Percentiles rank a stretch among this genome's conserved stretches.
Conservation (phyloP, 2,329 filamentous ascomycete species). For the Fusarium dlaminii region DNA sequence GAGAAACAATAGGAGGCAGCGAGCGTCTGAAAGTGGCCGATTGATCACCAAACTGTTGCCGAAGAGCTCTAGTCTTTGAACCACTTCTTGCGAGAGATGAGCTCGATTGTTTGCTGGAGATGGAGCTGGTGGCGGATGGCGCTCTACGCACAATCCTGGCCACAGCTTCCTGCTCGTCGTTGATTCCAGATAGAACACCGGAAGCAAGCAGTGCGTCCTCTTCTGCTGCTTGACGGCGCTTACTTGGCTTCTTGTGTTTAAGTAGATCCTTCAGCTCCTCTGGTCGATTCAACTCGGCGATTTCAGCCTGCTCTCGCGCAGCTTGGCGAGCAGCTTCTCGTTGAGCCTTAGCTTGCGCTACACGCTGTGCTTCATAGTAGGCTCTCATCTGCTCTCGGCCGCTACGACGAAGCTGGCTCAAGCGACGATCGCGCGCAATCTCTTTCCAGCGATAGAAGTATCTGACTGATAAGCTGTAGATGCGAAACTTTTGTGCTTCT, state of each 20-base stretch:
- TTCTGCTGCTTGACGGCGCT: slow-evolving; percentile 46
- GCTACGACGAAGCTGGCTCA: slow-evolving; percentile 60
- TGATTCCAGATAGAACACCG: slow-evolving; percentile 53
- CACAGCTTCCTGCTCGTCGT: slow-evolving; percentile 49
- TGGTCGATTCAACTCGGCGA: slow-evolving; percentile 45
- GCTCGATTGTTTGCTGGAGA: slow-evolving; percentile 32
- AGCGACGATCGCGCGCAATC: slow-evolving; percentile 57
- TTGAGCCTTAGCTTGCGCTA: slow-evolving; percentile 45
- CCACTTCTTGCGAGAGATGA: slow-evolving; percentile 39
- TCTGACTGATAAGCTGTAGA: slow-evolving; percentile 60
- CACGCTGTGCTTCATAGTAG: slow-evolving; percentile 54
- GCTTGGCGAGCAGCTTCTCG: slow-evolving; percentile 47
- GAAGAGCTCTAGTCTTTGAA: slow-evolving; percentile 51
- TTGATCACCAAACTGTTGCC: slow-evolving; percentile 46
- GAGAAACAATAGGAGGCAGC: slow-evolving; percentile 48
- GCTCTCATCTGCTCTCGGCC: slow-evolving; percentile 61
- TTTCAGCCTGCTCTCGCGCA: slow-evolving; percentile 40
- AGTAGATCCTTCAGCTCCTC: slow-evolving; percentile 50
- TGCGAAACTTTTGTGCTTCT: slow-evolving; percentile 59
- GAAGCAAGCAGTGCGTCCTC: slow-evolving; percentile 54
- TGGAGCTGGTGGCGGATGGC: slow-evolving; percentile 34
- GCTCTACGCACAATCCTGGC: slow-evolving; percentile 49
- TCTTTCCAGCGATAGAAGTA: slow-evolving; percentile 67
- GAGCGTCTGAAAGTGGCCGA: slow-evolving; percentile 51
- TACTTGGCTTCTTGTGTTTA: slow-evolving; percentile 44